Base-by-base conservation (phyloP, 2,329 filamentous ascomycete species). In the Neoarthrinium moseri region DNA sequence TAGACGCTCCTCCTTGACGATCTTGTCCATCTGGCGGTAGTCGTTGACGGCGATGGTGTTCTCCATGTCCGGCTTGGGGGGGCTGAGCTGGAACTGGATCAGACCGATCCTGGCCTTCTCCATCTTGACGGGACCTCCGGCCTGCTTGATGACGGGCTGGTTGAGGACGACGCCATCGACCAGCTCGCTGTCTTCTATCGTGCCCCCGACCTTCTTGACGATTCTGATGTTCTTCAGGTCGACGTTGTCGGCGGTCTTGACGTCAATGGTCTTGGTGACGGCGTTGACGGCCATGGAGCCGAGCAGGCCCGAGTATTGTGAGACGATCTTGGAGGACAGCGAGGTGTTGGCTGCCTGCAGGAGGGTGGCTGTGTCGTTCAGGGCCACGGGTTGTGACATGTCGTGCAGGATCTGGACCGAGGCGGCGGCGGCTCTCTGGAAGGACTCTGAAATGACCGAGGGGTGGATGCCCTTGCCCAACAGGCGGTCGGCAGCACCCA, bases 21-120 rank as follows among this genome's bases (percentile, higher is more conserved):
- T 99, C 81, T 97, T 99, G 78, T 99, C 94, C 94, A 99, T 99
- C 69, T 99, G 94, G 64, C 94, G 83, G 80, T 99, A 99, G 75
- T 99, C 94, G 71, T 99, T 99, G 63, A 99, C 94, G 24, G 95
- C 86, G 54, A 99, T 97, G 64, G 95, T 94, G 74, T 99, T 99
- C 76, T 99, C 94, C 94, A 99, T 99, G 84, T 99, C 94, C 57
- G 94, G 94, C 74, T 99, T 99, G 2, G 94, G 94, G 37, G 94
- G 92, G 71, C 91, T 96, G 59, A 99, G 84, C 72, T 99, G 94
- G 80, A 99, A 99, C 68, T 99, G 94, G 57, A 99, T 97, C 51
- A 99, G 78, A 55, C 88, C 94, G 72, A 99, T 99, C 73, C 79
- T 87, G 53, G 94, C 94, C 81, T 99, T 99, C 72, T 99, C 94